Percentiles rank a stretch among this genome's conserved stretches.
Evolutionary conservation across 2,329 filamentous ascomycete genomes (phyloP).

Genomic region (Chaetomium sp.): DNA sequence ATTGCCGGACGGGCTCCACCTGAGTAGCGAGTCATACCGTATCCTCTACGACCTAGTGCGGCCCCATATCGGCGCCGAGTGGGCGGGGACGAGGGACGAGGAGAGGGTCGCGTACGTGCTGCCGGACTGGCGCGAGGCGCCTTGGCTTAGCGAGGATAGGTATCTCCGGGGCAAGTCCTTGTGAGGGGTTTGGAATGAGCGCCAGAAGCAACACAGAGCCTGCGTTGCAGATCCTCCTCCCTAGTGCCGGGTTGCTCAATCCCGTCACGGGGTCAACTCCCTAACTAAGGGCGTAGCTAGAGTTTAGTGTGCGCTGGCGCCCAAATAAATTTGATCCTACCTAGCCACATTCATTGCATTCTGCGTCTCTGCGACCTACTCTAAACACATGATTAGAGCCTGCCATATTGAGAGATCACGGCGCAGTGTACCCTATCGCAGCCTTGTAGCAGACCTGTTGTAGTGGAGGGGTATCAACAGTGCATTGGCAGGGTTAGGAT

Average conservation of each 20-base stretch:
- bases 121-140: constrained; percentile 51
- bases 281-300: background rate
- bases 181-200: background rate
- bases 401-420: too few species aligned
- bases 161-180: constrained; percentile 25
- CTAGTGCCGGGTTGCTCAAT: too few species aligned
- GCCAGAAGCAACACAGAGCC: background rate
- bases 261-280: background rate
- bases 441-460: too few species aligned
- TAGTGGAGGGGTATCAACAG: too few species aligned
- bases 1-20: constrained; percentile 61
- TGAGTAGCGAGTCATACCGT: constrained; percentile 56
- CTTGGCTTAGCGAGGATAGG: constrained; percentile 35
- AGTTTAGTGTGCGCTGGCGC: background rate
- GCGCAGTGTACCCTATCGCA: too few species aligned
- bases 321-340: background rate
- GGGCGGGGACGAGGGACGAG: constrained; percentile 42
- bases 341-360: background rate
- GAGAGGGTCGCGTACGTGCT: constrained; percentile 47
- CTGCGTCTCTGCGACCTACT: background rate
- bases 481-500: too few species aligned
- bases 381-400: background rate
- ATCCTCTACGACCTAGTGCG: constrained; percentile 54
- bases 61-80: constrained; percentile 52
- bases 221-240: background rate